These are phyloP conservation scores for Lecanosticta acicola DNA, from an alignment of 2,329 filamentous ascomycete genomes.

Conservation along the genomic window DNA sequence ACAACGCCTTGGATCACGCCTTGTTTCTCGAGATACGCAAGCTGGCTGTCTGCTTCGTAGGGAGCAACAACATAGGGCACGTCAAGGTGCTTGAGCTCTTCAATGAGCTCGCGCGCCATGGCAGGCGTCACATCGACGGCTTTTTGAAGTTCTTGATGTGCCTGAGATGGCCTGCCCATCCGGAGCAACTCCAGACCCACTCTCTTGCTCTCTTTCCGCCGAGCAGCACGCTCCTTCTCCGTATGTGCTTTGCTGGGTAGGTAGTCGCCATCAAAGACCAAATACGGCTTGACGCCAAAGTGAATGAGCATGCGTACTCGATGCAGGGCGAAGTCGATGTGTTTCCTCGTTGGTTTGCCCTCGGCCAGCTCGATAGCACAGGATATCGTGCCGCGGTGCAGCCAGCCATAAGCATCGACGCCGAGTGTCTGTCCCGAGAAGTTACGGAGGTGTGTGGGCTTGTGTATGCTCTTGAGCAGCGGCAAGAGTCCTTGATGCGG, in stretches of 20 bases:
- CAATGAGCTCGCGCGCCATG: constrained; percentile 88
- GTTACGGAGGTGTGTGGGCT: constrained; percentile 77
- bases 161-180: constrained; percentile 73
- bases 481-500: constrained; percentile 66
- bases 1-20: constrained; percentile 82
- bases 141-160: constrained; percentile 84
- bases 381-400: constrained; percentile 84
- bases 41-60: constrained; percentile 95
- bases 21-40: constrained; percentile 85
- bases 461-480: constrained; percentile 93
- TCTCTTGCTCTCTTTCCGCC: constrained; percentile 69
- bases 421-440: constrained; percentile 82
- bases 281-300: constrained; percentile 87
- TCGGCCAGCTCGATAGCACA: constrained; percentile 88
- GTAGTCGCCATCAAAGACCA: constrained; percentile 94
- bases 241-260: constrained; percentile 89
- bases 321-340: constrained; percentile 79
- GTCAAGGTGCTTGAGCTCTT: constrained; percentile 74
- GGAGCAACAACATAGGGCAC: constrained; percentile 90
- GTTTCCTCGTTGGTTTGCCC: constrained; percentile 83
- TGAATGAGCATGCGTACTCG: constrained; percentile 90
- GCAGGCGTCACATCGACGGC: constrained; percentile 91
- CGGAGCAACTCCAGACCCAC: constrained; percentile 72
- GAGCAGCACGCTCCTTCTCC: constrained; percentile 68
- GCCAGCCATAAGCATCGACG: constrained; percentile 97